Base-by-base conservation (phyloP, 495 filamentous ascomycete genomes). In the Aspergillus conjunctus region DNA sequence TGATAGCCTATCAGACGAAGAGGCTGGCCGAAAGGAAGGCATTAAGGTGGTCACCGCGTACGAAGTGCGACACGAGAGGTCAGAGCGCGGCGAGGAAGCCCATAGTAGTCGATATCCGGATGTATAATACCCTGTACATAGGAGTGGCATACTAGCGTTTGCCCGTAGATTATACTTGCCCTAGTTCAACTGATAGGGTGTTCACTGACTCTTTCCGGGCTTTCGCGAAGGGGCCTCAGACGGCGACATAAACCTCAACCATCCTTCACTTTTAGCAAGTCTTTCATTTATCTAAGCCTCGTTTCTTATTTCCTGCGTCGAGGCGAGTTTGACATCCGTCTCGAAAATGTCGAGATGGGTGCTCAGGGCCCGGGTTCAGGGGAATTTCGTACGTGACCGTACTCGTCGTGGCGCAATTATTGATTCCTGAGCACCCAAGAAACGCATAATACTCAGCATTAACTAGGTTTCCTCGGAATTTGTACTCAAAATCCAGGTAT, bases 31-130 rank as follows among this genome's bases (percentile, higher is more conserved):
- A n/a, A 56, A 53, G 51, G 18, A n/a, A 15, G 63, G 59, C 1
- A 62, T 66, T 37, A 56, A 66, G 33, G 60, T 66, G 12, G 63
- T 60, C 8, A 66, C 64, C 2, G 44, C 51, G 39, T 66, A 62
- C 54, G 64, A 66, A 52, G 60, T 66, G 20, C 45, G 34, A 4
- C 31, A 46, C 14, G 62, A 64, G 18, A 51, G 32, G 39, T 20
- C 15, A 12, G 32, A 48, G 44, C 44, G 44, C 17, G 17, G 44
- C 18, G 9, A 20, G 11, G 20, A 10, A 1, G n/a, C 18, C 1
- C 21, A 11, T 18, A 9, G 15, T 11, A n/a, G 9, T n/a, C 6
- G 37, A 11, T 41, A 41, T 41, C 37, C 4, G 37, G 37, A 41
- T 41, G 4, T 41, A n/a, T 41, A n/a, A 14, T 9, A 1, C 26